Percentiles rank a stretch among this genome's conserved stretches.
Evolutionary conservation across 2,329 filamentous ascomycete species (phyloP).

Genomic region (Beauveria scarabaeidicola): DNA sequence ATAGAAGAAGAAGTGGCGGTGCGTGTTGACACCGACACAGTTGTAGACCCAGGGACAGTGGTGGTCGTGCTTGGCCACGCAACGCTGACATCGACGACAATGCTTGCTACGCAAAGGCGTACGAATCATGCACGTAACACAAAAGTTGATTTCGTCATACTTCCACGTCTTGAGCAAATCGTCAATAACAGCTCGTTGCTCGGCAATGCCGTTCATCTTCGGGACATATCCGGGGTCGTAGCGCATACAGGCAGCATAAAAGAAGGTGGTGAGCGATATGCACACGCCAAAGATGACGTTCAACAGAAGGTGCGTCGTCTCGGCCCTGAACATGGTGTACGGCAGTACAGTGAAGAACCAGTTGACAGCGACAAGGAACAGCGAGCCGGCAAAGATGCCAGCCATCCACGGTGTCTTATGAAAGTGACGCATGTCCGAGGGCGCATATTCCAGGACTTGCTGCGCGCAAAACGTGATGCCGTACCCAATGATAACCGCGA

Average conservation of each 20-base stretch:
- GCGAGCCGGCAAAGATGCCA: conserved; percentile 80
- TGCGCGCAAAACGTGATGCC: conserved; percentile 69
- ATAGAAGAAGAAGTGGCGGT: conserved; percentile 91
- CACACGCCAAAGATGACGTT: conserved; percentile 67
- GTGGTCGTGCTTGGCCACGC: conserved; percentile 93
- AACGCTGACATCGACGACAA: conserved; percentile 82
- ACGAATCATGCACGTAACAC: conserved; percentile 87
- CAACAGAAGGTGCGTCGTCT: conserved; percentile 51
- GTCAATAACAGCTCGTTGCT: conserved; percentile 83
- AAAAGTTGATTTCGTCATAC: conserved; percentile 92
- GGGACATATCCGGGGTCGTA: conserved; percentile 90
- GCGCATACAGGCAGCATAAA: conserved; percentile 78
- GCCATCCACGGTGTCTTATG: conserved; percentile 91
- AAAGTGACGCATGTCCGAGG: conserved; percentile 78
- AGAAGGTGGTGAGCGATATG: conserved; percentile 65
- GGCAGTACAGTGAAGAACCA: conserved; percentile 69
- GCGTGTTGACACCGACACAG: conserved; percentile 91
- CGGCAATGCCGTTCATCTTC: conserved; percentile 78
- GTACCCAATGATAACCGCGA: conserved; percentile 57
- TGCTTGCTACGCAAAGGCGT: conserved; percentile 93
- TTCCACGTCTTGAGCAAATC: conserved; percentile 78
- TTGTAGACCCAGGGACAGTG: conserved; percentile 99
- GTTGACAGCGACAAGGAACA: conserved; percentile 71
- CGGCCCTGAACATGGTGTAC: conserved; percentile 22
- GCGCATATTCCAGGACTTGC: conserved; percentile 72